phyloP scores from a whole-genome alignment of 306 rosid species.

The Cucurbita pepo region DNA sequence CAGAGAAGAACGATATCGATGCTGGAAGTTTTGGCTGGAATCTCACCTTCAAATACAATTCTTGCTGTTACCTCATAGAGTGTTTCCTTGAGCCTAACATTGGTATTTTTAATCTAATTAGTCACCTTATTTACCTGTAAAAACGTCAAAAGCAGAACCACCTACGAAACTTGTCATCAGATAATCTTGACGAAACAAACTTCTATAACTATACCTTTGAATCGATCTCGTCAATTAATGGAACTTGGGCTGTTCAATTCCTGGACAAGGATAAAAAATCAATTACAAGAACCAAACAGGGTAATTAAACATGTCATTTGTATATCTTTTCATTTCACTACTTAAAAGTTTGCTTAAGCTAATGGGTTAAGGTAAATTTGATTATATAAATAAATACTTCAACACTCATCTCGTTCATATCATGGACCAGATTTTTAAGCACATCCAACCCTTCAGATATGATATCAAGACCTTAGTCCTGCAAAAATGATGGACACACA shows the following conservation, averaged over 20 bases:
- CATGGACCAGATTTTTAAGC: slow-evolving; percentile 56
- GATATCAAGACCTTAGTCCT: slow-evolving; percentile 84
- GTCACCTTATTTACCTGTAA: slow-evolving; percentile 57
- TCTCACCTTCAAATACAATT: slow-evolving; percentile 42
- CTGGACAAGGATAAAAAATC: slow-evolving; percentile 26
- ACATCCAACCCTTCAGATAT: slow-evolving; percentile 86
- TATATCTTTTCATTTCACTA: background rate
- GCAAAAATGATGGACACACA: slow-evolving; percentile 4
- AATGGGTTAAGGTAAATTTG: background rate
- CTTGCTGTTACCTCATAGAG: slow-evolving; percentile 38
- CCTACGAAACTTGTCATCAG: background rate
- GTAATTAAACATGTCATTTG: background rate
- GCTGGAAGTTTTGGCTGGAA: slow-evolving; percentile 76
- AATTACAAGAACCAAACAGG: background rate
- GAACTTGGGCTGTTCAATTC: slow-evolving; percentile 88
- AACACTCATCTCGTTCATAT: slow-evolving; percentile 57
- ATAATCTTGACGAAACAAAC: background rate
- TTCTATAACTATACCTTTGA: slow-evolving; percentile 32
- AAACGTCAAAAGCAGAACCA: background rate
- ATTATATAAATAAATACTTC: too few relatives aligned
- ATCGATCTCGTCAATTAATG: slow-evolving; percentile 71
- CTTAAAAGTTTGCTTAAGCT: background rate
- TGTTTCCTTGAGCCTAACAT: slow-evolving; percentile 58
- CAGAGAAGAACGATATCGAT: slow-evolving; percentile 68
- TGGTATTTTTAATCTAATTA: slow-evolving; percentile 45